A percentile compares a stretch with the other conserved stretches of the same genome.
phyloP scores from a whole-genome alignment of 345 rosid species.

The Arabidopsis arenosa region DNA sequence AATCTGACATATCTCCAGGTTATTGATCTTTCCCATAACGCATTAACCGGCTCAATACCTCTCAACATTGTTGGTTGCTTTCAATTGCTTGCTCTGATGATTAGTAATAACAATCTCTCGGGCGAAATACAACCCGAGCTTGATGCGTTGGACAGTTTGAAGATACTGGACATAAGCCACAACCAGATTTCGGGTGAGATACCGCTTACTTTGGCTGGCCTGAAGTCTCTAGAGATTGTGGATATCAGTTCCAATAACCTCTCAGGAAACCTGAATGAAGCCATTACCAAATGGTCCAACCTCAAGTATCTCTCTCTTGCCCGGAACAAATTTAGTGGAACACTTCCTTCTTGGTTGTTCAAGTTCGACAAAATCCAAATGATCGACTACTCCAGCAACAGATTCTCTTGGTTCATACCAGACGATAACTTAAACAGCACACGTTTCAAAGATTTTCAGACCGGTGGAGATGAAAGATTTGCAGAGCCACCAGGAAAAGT shows the following conservation, averaged over 20 bases:
- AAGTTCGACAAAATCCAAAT: constrained; percentile 67
- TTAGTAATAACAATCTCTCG: constrained; percentile 76
- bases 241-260: constrained; percentile 86
- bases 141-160: constrained; percentile 80
- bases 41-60: constrained; percentile 79
- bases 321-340: constrained; percentile 75
- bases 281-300: constrained; percentile 83
- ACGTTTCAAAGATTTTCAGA: constrained; percentile 52
- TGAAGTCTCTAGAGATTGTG: constrained; percentile 85
- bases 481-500: constrained; percentile 41
- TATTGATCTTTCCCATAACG: constrained; percentile 79
- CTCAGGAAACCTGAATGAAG: constrained; percentile 80
- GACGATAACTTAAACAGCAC: constrained; percentile 77
- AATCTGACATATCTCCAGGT: constrained; percentile 88
- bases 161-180: constrained; percentile 82
- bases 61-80: constrained; percentile 85
- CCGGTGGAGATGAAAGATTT: constrained; percentile 41
- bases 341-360: constrained; percentile 80
- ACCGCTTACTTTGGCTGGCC: constrained; percentile 84
- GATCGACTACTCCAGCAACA: constrained; percentile 83
- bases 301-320: constrained; percentile 82
- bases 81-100: constrained; percentile 76
- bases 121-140: constrained; percentile 93
- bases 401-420: constrained; percentile 77
- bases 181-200: constrained; percentile 85